phyloP scores from a whole-genome alignment of 257 asterid species.

The Thymus mandschuricus region DNA sequence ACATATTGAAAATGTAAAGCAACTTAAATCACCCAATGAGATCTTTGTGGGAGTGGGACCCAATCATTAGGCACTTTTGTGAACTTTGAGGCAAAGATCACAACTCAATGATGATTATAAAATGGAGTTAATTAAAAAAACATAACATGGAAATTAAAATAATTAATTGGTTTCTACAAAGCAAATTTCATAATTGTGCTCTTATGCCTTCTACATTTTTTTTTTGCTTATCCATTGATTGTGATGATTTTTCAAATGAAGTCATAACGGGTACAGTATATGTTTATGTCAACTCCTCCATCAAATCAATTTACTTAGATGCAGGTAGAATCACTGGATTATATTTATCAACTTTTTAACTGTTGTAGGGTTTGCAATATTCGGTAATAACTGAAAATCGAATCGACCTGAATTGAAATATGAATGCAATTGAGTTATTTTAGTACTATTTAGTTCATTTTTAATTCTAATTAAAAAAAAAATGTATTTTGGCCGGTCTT shows the following conservation, averaged over 20 bases:
- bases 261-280: not conserved
- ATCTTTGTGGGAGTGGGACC: slow-evolving; percentile 60
- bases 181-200: slow-evolving; percentile 43
- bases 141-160: slow-evolving; percentile 24
- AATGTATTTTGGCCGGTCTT: no score
- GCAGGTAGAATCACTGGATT: no score
- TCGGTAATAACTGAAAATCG: no score
- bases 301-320: not conserved
- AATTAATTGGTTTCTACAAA: slow-evolving; percentile 36
- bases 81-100: slow-evolving; percentile 54
- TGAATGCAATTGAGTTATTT: no score
- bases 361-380: no score
- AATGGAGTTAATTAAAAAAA: slow-evolving; percentile 10
- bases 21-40: slow-evolving; percentile 38
- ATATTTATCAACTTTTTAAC: no score
- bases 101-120: slow-evolving; percentile 25
- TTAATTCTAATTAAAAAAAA: no score
- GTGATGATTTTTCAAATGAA: slow-evolving; percentile 10
- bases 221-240: not conserved
- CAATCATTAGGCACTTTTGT: slow-evolving; percentile 31
- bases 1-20: slow-evolving; percentile 32
- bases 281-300: slow-evolving; percentile 27
- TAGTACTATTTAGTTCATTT: no score
- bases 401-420: no score
- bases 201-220: slow-evolving; percentile 32